A percentile compares a stretch with the other conserved stretches of the same genome.
Evolutionary conservation across 2,329 filamentous ascomycete genomes (phyloP).

Genomic region (Chrysoporthe cubensis): DNA sequence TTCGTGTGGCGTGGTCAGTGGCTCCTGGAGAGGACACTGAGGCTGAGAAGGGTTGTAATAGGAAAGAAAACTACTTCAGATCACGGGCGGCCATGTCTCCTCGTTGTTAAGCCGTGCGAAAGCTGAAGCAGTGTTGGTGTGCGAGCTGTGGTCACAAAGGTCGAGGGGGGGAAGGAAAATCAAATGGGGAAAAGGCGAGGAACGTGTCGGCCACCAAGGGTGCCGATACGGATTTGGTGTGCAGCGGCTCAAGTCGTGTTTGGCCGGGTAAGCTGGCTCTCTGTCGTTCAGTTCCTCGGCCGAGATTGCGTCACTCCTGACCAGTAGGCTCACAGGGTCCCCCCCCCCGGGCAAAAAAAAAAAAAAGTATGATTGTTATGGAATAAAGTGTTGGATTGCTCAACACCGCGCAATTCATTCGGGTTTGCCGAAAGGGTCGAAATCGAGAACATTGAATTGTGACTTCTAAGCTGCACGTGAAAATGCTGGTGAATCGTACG

Average conservation of each 20-base stretch:
- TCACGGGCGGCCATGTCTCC: slow-evolving; percentile 20
- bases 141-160: slow-evolving; percentile 11
- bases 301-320: slow-evolving; percentile 8
- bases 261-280: background rate
- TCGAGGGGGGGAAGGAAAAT: slow-evolving; percentile 19
- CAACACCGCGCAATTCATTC: no score
- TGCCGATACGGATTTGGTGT: slow-evolving; percentile 17
- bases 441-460: slow-evolving; percentile 2
- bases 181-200: slow-evolving; percentile 11
- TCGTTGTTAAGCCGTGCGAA: slow-evolving; percentile 7
- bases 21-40: slow-evolving; percentile 9
- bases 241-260: background rate
- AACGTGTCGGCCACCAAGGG: slow-evolving; percentile 25
- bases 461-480: background rate
- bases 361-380: background rate
- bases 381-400: background rate
- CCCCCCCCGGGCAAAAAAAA: background rate
- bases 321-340: background rate
- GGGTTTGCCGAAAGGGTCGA: background rate
- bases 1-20: slow-evolving; percentile 4
- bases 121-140: slow-evolving; percentile 11
- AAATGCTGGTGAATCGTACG: slow-evolving; percentile 2
- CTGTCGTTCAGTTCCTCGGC: background rate
- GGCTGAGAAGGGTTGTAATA: background rate
- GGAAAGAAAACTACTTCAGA: slow-evolving; percentile 2